These are phyloP conservation scores for Bolboschoenoplectus hybrid DNA, from an alignment of 202 grass and related monocot genomes.

Conservation along the genomic window DNA sequence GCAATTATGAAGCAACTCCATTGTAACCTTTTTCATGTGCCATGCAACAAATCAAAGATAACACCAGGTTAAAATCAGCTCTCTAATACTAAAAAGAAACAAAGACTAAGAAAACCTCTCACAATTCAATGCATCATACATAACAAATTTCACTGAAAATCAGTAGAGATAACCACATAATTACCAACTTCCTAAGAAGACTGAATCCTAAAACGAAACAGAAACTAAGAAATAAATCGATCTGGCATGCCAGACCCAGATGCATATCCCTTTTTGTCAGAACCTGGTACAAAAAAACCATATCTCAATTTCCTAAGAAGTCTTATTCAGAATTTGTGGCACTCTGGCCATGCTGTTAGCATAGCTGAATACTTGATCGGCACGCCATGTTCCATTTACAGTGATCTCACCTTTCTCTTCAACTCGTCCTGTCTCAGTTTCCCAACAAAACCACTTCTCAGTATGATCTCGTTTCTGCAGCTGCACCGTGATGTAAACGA, in stretches of 20 bases:
- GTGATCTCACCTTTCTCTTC: background rate
- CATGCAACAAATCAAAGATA: background rate
- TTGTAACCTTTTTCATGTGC: background rate
- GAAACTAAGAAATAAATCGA: background rate
- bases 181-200: too few species aligned
- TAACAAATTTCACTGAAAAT: too few species aligned
- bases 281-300: too few species aligned
- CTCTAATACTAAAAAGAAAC: too few species aligned
- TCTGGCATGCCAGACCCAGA: background rate
- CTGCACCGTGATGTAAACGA: background rate
- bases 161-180: background rate
- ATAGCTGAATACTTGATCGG: background rate
- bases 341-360: conserved; percentile 17
- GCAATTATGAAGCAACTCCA: background rate
- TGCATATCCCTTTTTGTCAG: background rate
- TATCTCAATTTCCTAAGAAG: background rate
- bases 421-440: background rate
- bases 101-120: background rate
- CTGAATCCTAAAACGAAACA: background rate
- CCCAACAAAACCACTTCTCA: background rate
- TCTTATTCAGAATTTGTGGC: background rate
- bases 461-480: too few species aligned
- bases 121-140: too few species aligned
- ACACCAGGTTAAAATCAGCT: too few species aligned
- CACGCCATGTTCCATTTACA: too few species aligned